Conservation (phyloP, 129 eudicot genomes). For the Flaveria ramosissima region DNA sequence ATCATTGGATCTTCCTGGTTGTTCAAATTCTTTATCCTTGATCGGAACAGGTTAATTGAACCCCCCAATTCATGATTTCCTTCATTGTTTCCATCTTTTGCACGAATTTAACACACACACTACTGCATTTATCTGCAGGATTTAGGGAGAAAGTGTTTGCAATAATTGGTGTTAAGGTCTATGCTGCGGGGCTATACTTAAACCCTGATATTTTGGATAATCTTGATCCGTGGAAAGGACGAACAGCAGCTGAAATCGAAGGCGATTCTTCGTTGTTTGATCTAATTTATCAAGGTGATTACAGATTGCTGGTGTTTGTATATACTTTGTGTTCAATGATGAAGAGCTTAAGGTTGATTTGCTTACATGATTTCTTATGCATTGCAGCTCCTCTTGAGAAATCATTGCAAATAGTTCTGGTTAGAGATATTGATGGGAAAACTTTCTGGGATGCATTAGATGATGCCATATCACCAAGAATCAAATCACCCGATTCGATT, state of each 20-base stretch:
- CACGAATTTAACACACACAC: neutral
- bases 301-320: neutral
- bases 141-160: conserved; percentile 92
- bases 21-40: conserved; percentile 68
- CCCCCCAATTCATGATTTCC: neutral
- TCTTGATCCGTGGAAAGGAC: conserved; percentile 58
- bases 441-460: conserved; percentile 93
- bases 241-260: conserved; percentile 49
- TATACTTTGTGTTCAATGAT: neutral
- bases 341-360: neutral
- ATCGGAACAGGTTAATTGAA: conserved; percentile 75
- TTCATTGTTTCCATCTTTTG: neutral
- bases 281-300: conserved; percentile 59
- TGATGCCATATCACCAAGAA: conserved; percentile 79
- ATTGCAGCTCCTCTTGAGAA: conserved; percentile 76
- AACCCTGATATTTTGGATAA: conserved; percentile 50
- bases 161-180: conserved; percentile 85
- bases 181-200: conserved; percentile 79
- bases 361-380: conserved; percentile 26
- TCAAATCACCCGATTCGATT: conserved; percentile 57
- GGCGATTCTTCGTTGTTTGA: conserved; percentile 58
- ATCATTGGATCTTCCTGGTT: conserved; percentile 67
- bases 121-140: conserved; percentile 40
- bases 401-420: conserved; percentile 75
- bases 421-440: conserved; percentile 91